phyloP scores from a whole-genome alignment of 352 stramenopile species.

The Globisporangium nunn region DNA sequence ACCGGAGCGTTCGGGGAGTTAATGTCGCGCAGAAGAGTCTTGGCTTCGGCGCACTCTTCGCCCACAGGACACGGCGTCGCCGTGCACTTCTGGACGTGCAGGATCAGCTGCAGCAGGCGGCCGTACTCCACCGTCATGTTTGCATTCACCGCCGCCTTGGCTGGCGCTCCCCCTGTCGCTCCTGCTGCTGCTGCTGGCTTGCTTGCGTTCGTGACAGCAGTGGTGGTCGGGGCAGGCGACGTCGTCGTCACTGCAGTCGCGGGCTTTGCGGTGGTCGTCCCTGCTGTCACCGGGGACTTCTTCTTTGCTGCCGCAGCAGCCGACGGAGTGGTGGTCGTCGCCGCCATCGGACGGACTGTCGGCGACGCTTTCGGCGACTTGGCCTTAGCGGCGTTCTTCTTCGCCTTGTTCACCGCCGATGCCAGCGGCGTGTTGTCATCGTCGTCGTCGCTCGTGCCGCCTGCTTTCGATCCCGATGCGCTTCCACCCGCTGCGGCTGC shows the following conservation, averaged over 20 bases:
- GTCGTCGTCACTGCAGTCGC: conserved; percentile 13
- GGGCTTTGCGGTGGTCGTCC: conserved; percentile 12
- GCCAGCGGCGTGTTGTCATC: conserved; percentile 71
- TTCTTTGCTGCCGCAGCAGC: conserved; percentile 11
- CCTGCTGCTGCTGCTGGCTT: conserved; percentile 1
- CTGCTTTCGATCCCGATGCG: conserved; percentile 6
- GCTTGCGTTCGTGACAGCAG: not conserved
- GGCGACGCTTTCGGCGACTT: conserved; percentile 55
- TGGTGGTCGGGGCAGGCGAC: conserved; percentile 6
- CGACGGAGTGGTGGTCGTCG: not conserved
- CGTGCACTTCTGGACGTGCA: conserved; percentile 82
- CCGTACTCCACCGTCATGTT: conserved; percentile 80
- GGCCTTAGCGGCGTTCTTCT: conserved; percentile 42
- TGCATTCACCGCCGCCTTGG: conserved; percentile 35
- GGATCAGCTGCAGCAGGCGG: conserved; percentile 76
- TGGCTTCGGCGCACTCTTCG: conserved; percentile 70
- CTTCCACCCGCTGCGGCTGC: not conserved
- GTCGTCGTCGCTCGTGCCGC: conserved; percentile 39
- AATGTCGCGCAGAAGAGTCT: conserved; percentile 69
- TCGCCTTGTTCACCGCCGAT: conserved; percentile 57
- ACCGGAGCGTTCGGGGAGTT: conserved; percentile 57
- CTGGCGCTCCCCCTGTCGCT: conserved; percentile 15
- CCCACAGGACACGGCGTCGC: conserved; percentile 47
- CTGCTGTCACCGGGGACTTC: conserved; percentile 16
- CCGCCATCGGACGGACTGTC: conserved; percentile 10